Evolutionary conservation across 2,329 filamentous ascomycete genomes (phyloP).

Genomic region (Alternaria arbusti): DNA sequence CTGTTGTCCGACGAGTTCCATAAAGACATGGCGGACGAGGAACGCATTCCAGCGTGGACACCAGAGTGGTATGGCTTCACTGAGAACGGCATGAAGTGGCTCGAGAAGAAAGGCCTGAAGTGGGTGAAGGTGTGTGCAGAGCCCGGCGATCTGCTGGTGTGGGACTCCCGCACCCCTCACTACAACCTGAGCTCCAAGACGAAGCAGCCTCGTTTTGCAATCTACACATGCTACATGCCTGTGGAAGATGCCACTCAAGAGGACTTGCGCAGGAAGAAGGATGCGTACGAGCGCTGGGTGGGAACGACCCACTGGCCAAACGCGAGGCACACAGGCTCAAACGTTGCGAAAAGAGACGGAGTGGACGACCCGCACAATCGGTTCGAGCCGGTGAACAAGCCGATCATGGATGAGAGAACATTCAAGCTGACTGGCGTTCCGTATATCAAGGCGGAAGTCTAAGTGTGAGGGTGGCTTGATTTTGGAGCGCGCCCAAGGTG

Average conservation of each 20-base stretch:
- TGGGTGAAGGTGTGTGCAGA: constrained; percentile 51
- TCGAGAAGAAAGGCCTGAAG: constrained; percentile 48
- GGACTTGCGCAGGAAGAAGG: constrained; percentile 42
- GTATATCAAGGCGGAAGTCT: constrained; percentile 37
- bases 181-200: constrained; percentile 43
- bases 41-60: constrained; percentile 38
- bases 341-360: constrained; percentile 40
- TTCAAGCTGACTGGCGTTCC: constrained; percentile 58
- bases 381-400: constrained; percentile 50
- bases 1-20: constrained; percentile 41
- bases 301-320: constrained; percentile 48
- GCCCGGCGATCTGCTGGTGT: constrained; percentile 55
- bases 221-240: constrained; percentile 49
- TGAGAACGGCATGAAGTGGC: constrained; percentile 50
- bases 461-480: not conserved
- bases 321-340: constrained; percentile 42
- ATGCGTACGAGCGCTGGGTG: constrained; percentile 15
- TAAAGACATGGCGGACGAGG: constrained; percentile 29
- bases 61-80: constrained; percentile 46
- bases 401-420: constrained; percentile 50
- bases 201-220: constrained; percentile 33
- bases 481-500: not conserved
- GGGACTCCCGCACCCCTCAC: constrained; percentile 49
- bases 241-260: constrained; percentile 44
- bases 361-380: constrained; percentile 45